Conservation (phyloP, 2,329 filamentous ascomycete genomes). For the Paracamarosporium sp. region DNA sequence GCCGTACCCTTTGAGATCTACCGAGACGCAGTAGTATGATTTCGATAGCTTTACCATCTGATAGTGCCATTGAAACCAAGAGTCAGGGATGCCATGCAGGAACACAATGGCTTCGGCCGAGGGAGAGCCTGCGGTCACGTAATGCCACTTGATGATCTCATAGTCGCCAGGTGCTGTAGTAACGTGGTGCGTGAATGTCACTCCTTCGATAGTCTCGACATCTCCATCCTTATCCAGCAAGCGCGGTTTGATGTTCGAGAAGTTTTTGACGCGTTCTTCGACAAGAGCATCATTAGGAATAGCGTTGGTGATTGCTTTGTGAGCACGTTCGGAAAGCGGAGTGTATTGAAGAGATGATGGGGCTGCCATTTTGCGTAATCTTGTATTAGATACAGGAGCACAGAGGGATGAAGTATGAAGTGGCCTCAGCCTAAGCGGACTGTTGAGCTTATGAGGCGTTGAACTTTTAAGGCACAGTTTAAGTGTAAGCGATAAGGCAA, state of each 20-base stretch:
- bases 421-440: not conserved
- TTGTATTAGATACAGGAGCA: no score
- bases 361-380: not conserved
- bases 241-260: not conserved
- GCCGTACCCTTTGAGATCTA: not conserved
- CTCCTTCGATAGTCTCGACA: not conserved
- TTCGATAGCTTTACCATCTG: not conserved
- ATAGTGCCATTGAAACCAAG: not conserved
- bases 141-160: not conserved
- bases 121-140: not conserved
- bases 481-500: not conserved
- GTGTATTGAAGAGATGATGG: not conserved
- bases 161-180: not conserved
- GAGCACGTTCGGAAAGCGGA: not conserved
- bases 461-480: no score
- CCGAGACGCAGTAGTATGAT: not conserved
- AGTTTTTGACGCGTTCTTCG: not conserved
- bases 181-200: not conserved
- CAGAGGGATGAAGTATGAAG: not conserved
- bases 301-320: not conserved
- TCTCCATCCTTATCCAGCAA: not conserved
- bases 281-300: not conserved
- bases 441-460: not conserved
- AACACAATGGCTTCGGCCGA: not conserved
- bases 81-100: not conserved